These are phyloP conservation scores for Lathyrus aphaca DNA, from an alignment of 306 rosid species.

Conservation along the genomic window DNA sequence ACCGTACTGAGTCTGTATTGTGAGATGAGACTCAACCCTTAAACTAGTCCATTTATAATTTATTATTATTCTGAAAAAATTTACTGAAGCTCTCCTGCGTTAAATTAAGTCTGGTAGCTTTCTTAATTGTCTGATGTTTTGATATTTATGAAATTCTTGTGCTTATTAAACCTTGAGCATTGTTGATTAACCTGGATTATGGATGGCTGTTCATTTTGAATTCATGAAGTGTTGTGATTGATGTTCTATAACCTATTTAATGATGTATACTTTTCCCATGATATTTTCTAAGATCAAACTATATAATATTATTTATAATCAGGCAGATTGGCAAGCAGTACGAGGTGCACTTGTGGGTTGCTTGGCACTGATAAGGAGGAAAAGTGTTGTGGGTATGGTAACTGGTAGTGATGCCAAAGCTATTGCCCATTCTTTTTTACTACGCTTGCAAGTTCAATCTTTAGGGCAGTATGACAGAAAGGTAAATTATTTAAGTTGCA, in stretches of 20 bases:
- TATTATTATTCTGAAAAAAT: background rate
- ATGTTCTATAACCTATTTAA: slow-evolving; percentile 32
- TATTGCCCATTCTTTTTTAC: slow-evolving; percentile 63
- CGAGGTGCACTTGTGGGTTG: slow-evolving; percentile 96
- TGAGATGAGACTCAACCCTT: slow-evolving; percentile 11
- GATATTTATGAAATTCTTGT: slow-evolving; percentile 32
- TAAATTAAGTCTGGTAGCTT: slow-evolving; percentile 16
- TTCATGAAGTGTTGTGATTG: slow-evolving; percentile 13
- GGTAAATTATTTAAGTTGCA: slow-evolving; percentile 47
- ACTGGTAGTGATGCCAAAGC: slow-evolving; percentile 71
- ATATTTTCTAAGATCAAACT: slow-evolving; percentile 7
- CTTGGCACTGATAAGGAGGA: slow-evolving; percentile 81
- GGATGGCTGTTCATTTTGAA: slow-evolving; percentile 30
- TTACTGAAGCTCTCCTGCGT: slow-evolving; percentile 6
- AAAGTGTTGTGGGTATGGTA: slow-evolving; percentile 59
- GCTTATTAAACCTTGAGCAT: slow-evolving; percentile 27
- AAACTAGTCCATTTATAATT: background rate
- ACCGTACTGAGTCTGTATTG: background rate
- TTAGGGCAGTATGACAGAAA: slow-evolving; percentile 87
- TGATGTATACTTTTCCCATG: slow-evolving; percentile 27
- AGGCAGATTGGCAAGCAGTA: slow-evolving; percentile 99
- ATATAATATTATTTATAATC: slow-evolving; percentile 45
- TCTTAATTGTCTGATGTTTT: slow-evolving; percentile 24
- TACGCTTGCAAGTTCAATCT: slow-evolving; percentile 80
- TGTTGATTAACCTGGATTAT: slow-evolving; percentile 24